These are phyloP conservation scores for Sporobolomyces phaffii DNA, from an alignment of 768 basidiomycete species.

Conservation along the genomic window DNA sequence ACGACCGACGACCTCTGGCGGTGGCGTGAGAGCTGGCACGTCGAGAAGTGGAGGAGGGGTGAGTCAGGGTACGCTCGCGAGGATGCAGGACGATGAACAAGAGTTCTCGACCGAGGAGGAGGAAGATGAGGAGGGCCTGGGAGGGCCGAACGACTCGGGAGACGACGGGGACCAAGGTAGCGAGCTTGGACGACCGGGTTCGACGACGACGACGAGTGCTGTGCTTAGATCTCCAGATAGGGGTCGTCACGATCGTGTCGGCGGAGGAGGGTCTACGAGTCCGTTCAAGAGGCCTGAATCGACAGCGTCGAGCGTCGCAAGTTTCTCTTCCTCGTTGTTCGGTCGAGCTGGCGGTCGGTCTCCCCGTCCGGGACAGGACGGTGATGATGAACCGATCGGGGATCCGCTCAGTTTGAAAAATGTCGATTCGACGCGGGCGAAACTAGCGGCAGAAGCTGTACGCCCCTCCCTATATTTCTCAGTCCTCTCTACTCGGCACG, in stretches of 20 bases:
- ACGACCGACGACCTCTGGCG: background rate
- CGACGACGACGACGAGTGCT: too few relatives aligned
- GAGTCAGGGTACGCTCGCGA: background rate
- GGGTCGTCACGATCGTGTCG: too few relatives aligned
- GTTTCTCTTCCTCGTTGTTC: too few relatives aligned
- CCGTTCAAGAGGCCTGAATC: background rate
- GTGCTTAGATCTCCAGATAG: too few relatives aligned
- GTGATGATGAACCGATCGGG: background rate
- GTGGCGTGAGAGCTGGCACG: background rate
- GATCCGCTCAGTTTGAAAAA: constrained; percentile 1
- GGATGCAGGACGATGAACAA: background rate
- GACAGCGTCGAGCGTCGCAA: too few relatives aligned
- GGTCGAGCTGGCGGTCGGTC: too few relatives aligned
- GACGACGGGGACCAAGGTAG: background rate
- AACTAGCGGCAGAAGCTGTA: background rate
- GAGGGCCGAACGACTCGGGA: too few relatives aligned
- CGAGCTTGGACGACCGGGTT: too few relatives aligned
- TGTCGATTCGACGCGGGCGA: background rate
- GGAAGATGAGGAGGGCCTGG: too few relatives aligned
- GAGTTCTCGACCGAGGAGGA: too few relatives aligned
- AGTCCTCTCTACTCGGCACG: background rate
- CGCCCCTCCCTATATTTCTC: background rate
- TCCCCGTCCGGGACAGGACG: background rate
- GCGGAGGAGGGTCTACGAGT: background rate
- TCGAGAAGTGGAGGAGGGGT: background rate